Base-by-base conservation (phyloP, 495 filamentous ascomycete species). In the Lepidopterella palustris region DNA sequence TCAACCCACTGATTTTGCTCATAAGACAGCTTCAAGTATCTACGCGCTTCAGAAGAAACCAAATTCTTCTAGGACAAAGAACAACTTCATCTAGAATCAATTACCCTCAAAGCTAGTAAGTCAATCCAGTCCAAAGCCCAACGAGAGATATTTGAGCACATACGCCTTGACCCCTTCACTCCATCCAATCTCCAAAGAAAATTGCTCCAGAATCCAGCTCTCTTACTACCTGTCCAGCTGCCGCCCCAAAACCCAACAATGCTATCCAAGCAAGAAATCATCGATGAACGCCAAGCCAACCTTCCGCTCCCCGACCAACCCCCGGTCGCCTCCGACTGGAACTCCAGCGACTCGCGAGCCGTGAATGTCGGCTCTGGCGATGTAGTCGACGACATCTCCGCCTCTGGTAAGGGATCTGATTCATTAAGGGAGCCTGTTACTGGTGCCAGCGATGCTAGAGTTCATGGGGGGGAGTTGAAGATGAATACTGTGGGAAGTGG, bases 301-400 rank as follows among this genome's bases (percentile, higher is more conserved):
- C 82, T 95, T 21, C 88, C 87, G 28, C 79, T 92, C 47, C 89
- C 89, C 11, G 86, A 92, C 1, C 74, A 91, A 35, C 88, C 89
- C 4, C 88, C 89, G 0, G 73, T 75, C 13, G 72, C 82, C 20
- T 86, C 86, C n/a, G 89, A 88, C 73, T 91, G 82, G 82, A 84
- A 89, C 68, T 87, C 86, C 5, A 75, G 78, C 53, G 88, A 92
- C 58, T 76, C 77, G 45, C 76, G 82, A 57, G 86, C 75, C 23
- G 82, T 87, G 67, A 85, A 87, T 65, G 83, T 89, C 42, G 82
- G 84, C 52, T 82, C 81, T 28, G 87, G 87, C 23, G 72, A 80
- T 35, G 32, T 79, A 0, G 63, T 76, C 54, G 74, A 68, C 29
- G 81, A 83, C 47, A 71, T 85, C 53, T 82, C 82, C 8, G 71